These are phyloP conservation scores for Penicillium taxi DNA, from an alignment of 495 filamentous ascomycete genomes.

Conservation along the genomic window DNA sequence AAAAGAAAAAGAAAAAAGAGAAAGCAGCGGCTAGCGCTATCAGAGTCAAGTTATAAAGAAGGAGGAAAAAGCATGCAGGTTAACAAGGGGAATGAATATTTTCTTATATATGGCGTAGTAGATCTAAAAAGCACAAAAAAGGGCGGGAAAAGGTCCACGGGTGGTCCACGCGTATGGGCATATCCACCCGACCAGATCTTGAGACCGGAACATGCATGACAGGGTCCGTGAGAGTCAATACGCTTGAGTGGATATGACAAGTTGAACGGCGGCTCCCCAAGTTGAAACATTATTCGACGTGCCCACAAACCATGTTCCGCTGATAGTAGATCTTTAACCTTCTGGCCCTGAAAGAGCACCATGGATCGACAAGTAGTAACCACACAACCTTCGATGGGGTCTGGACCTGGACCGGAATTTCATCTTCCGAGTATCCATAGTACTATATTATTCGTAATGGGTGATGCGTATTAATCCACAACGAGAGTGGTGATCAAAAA, in stretches of 20 bases:
- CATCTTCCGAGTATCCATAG: too few relatives aligned
- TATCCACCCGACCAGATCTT: conserved; percentile 30
- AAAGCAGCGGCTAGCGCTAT: conserved; percentile 3
- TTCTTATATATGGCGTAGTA: conserved; percentile 5
- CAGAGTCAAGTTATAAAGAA: conserved; percentile 11
- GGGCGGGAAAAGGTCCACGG: conserved; percentile 7
- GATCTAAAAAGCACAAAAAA: conserved; percentile 7
- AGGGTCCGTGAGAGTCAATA: conserved; percentile 22
- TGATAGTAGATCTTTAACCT: too few relatives aligned
- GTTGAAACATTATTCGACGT: too few relatives aligned
- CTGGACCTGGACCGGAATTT: too few relatives aligned
- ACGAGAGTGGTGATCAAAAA: too few relatives aligned
- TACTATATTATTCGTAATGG: too few relatives aligned
- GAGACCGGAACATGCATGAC: conserved; percentile 22
- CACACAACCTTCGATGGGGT: too few relatives aligned
- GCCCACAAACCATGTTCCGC: too few relatives aligned
- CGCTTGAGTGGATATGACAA: conserved; percentile 8
- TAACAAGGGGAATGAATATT: neutral
- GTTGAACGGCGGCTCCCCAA: conserved; percentile 13
- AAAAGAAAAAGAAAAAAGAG: conserved; percentile 13
- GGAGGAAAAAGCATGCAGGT: conserved; percentile 1
- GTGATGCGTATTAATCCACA: too few relatives aligned
- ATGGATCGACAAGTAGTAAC: too few relatives aligned
- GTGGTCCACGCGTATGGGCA: conserved; percentile 19
- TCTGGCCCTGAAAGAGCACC: too few relatives aligned